Percentiles rank a stretch among this genome's conserved stretches.
phyloP scores from a whole-genome alignment of 2,329 filamentous ascomycete species.

The Thielaviopsis euricoi region DNA sequence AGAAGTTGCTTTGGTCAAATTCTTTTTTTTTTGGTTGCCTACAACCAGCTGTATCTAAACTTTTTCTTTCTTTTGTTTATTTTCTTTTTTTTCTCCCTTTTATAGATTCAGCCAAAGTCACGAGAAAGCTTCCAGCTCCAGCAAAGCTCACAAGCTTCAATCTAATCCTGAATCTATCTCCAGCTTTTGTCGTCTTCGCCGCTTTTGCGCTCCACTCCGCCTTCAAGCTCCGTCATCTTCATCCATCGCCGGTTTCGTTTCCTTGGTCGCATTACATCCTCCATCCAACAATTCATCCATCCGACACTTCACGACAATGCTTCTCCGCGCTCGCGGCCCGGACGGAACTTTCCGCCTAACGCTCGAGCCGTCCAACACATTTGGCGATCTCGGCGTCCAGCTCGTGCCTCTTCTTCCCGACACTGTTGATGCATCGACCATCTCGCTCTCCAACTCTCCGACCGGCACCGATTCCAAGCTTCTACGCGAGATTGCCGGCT shows the following conservation, averaged over 20 bases:
- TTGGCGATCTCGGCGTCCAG: slow-evolving; percentile 42
- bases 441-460: slow-evolving; percentile 46
- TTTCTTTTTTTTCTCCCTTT: background rate
- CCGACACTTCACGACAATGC: too few species aligned
- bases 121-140: too few species aligned
- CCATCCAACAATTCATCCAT: background rate
- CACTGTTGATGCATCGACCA: slow-evolving; percentile 42
- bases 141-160: background rate
- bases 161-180: too few species aligned
- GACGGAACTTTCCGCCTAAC: slow-evolving; percentile 84
- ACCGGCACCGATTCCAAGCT: slow-evolving; percentile 40
- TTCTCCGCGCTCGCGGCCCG: slow-evolving; percentile 74
- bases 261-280: background rate
- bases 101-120: background rate
- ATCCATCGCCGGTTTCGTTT: background rate
- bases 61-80: background rate
- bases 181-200: too few species aligned
- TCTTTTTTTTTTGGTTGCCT: too few species aligned
- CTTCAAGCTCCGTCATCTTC: background rate
- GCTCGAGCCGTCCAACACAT: slow-evolving; percentile 57
- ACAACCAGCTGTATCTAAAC: background rate
- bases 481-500: slow-evolving; percentile 39
- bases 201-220: too few species aligned
- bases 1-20: too few species aligned
- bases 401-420: slow-evolving; percentile 41